Evolutionary conservation across 495 filamentous ascomycete genomes (phyloP).

Genomic region (Stereocaulon alpinum): DNA sequence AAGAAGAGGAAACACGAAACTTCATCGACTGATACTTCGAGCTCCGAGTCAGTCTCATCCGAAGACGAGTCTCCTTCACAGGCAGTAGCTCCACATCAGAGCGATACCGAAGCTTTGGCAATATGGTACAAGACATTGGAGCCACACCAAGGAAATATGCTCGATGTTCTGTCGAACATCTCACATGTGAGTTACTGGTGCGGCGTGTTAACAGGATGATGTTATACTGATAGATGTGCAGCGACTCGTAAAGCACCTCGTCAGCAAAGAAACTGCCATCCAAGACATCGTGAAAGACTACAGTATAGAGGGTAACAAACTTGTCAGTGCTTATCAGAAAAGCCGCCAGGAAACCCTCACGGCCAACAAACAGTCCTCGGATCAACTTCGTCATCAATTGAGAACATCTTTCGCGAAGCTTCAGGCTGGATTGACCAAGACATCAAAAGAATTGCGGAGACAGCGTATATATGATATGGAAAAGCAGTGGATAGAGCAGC

Average conservation of each 20-base stretch:
- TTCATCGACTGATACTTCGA: neutral
- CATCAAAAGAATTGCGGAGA: neutral
- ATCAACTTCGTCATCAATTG: neutral
- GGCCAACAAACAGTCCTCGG: neutral
- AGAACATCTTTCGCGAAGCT: neutral
- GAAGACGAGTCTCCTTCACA: neutral
- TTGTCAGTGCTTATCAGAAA: constrained; percentile 1
- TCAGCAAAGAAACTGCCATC: constrained; percentile 13
- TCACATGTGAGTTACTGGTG: constrained; percentile 8
- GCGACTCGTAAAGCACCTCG: constrained; percentile 10
- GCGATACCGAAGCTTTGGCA: neutral
- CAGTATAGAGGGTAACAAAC: neutral
- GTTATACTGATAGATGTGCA: neutral
- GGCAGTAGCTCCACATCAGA: neutral
- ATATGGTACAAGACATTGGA: constrained; percentile 8
- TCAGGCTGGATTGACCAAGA: neutral
- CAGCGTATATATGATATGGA: neutral
- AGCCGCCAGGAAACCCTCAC: neutral
- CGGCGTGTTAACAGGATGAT: neutral
- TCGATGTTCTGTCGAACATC: constrained; percentile 9
- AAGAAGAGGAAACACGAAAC: neutral
- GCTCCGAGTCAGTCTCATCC: neutral
- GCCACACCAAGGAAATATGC: constrained; percentile 13
- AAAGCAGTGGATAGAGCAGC: neutral
- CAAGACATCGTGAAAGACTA: constrained; percentile 13